These are phyloP conservation scores for Rosa lucieae DNA, from an alignment of 306 rosid species.

Conservation along the genomic window DNA sequence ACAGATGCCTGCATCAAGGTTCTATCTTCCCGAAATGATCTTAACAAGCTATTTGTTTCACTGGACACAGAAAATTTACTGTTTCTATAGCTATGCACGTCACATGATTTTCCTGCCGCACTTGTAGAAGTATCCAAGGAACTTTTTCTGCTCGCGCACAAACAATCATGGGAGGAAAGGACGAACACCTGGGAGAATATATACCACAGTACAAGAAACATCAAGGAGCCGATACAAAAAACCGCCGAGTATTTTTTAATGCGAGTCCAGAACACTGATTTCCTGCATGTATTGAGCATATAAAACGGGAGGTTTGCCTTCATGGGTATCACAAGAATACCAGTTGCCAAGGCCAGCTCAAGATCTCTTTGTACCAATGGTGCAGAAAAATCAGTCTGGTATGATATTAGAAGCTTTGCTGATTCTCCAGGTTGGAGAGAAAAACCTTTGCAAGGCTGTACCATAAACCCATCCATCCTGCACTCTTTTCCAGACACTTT, in stretches of 20 bases:
- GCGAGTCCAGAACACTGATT: conserved; percentile 64
- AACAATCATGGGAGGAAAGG: conserved; percentile 43
- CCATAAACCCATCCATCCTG: conserved; percentile 71
- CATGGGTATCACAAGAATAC: conserved; percentile 77
- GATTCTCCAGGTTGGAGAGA: conserved; percentile 66
- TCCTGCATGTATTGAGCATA: conserved; percentile 67
- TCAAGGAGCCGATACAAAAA: conserved; percentile 40
- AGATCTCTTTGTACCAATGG: conserved; percentile 71
- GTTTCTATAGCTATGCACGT: conserved; percentile 34
- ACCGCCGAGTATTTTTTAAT: conserved; percentile 55
- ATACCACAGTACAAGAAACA: conserved; percentile 48
- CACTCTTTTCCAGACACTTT: conserved; percentile 82
- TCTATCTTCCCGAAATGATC: conserved; percentile 30
- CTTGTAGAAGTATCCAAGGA: conserved; percentile 32
- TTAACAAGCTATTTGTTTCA: conserved; percentile 40
- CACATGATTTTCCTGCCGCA: conserved; percentile 36
- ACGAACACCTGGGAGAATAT: conserved; percentile 42
- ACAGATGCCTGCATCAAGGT: conserved; percentile 33
- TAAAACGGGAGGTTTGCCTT: conserved; percentile 66
- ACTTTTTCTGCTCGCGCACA: conserved; percentile 34
- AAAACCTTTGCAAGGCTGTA: conserved; percentile 63
- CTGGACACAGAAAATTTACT: conserved; percentile 41
- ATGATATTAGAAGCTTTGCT: conserved; percentile 54
- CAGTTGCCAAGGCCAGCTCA: conserved; percentile 73
- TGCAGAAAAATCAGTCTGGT: conserved; percentile 76